Evolutionary conservation across 345 rosid species (phyloP), one percentile per base, ranked within the genome.

Genomic region (Melastoma malabathricum): DNA sequence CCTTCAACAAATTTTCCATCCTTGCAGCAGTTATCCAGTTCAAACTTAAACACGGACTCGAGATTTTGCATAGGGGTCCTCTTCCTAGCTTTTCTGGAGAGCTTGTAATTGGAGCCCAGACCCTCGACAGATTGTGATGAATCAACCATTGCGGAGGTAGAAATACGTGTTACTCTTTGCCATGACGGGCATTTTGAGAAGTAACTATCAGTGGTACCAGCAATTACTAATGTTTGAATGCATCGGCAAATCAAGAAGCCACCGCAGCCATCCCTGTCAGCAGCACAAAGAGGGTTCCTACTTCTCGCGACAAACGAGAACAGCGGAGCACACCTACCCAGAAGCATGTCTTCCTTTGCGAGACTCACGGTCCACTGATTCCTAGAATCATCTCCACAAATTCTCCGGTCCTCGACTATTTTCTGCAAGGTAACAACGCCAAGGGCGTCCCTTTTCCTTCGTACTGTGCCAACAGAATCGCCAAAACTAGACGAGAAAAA

Each of bases 21-120:
- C 68, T 60, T 82, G 0, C 96, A 84, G 70, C 98, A 92, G 73
- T 45, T 63, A 64, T 80, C 84, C 31, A 90, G 64, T 71, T 77
- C 77, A 17, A 48, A 58, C 59, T 59, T 82, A 38, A 87, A 72
- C 48, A 71, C 16, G 15, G 66, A 44, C 68, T 79, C 89, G 3
- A 95, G 96, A 18, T 79, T 73, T 51, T 81, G 82, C 25, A 66
- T 72, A 1, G 43, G 63, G 19, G 71, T 78, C 71, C 75, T 79
- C 74, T 62, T 86, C 68, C 22, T 76, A 4, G 59, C 52, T 59
- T 72, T 86, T 22, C 44, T 65, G 38, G 87, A 77, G 29, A 75
- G 38, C 29, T 4, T 10, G 25, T 31, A 57, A 20, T 13, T 18
- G 41, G 51, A 52, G 43, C 54, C 55, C 44, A 39, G 47, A 8